phyloP scores from a whole-genome alignment of 129 eudicot species.

The Pittosporum tobira region DNA sequence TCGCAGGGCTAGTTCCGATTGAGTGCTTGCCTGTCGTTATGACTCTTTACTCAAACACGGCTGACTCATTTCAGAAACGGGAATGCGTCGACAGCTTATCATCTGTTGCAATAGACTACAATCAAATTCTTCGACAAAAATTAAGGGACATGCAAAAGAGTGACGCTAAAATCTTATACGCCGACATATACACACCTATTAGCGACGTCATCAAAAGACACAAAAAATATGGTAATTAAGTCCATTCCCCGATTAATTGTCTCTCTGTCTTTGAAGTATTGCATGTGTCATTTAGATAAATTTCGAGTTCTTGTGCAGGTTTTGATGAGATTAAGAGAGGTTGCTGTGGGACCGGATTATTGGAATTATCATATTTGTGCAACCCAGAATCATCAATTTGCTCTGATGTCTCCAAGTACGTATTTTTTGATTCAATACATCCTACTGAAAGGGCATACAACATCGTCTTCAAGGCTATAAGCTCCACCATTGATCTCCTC shows the following conservation, averaged over 20 bases:
- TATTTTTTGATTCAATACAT: constrained; percentile 56
- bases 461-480: constrained; percentile 22
- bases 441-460: constrained; percentile 39
- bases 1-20: constrained; percentile 43
- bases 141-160: constrained; percentile 3
- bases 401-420: constrained; percentile 41
- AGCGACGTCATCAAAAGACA: constrained; percentile 19
- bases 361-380: constrained; percentile 54
- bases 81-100: constrained; percentile 8
- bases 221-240: constrained; percentile 1
- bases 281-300: too few relatives aligned
- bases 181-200: constrained; percentile 1
- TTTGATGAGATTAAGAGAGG: constrained; percentile 37
- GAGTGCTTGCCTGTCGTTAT: constrained; percentile 41
- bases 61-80: constrained; percentile 1
- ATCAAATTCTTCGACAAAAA: constrained; percentile 11
- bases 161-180: neutral
- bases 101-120: constrained; percentile 7
- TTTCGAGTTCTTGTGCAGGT: constrained; percentile 17
- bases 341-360: constrained; percentile 75
- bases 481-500: constrained; percentile 13
- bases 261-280: too few relatives aligned
- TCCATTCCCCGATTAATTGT: neutral
- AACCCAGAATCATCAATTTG: constrained; percentile 42
- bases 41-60: constrained; percentile 1